Base-by-base conservation (phyloP, 2,329 filamentous ascomycete genomes). In the Pseudocercospora macadamiae region DNA sequence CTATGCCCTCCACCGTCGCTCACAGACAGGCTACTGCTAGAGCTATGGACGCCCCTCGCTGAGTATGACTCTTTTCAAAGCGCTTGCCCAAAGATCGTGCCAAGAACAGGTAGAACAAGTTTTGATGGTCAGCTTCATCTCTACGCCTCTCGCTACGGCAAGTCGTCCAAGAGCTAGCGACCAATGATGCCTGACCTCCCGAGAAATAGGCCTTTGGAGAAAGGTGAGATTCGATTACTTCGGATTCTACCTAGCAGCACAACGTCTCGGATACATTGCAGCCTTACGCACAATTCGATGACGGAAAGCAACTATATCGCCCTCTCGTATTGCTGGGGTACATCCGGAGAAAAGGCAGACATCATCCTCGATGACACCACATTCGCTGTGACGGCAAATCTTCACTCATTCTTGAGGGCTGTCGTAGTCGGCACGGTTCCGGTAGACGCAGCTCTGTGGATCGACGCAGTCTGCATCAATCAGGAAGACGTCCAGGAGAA, bases 401-500 rank as follows among this genome's bases (percentile, higher is more conserved):
- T 37, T 18, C 2, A 37, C 34, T 37, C 34, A 18, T 37, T 37
- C 34, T 37, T 37, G 34, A 14, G 19, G 19, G 34, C 34, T 18
- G 34, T 18, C n/a, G 34, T 18, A 18, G 34, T 6, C 10, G 34
- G 34, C 14, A 6, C n/a, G 3, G 34, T 37, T 18, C 1, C 34
- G 9, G n/a, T 37, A 14, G 4, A 18, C 34, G 19, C 45, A 18
- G 25, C 45, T 14, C 14, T 28, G 8, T 60, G 58, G 58, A 26
- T 49, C 4, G 58, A 60, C n/a, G 47, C 54, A 2, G 44, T 57
- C 19, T 57, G 58, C 28, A 60, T 60, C 48, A 57, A 60, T 23
- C 58, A 60, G 49, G 2, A 19, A 1, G 54, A 57, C 25, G 6
- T 19, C 2, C n/a, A 21, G 12, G 58, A 60, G 19, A 51, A 55